Evolutionary conservation across 441 rosid species (phyloP), one percentile per base, ranked within the genome.

Genomic region (Biscutella auriculata): DNA sequence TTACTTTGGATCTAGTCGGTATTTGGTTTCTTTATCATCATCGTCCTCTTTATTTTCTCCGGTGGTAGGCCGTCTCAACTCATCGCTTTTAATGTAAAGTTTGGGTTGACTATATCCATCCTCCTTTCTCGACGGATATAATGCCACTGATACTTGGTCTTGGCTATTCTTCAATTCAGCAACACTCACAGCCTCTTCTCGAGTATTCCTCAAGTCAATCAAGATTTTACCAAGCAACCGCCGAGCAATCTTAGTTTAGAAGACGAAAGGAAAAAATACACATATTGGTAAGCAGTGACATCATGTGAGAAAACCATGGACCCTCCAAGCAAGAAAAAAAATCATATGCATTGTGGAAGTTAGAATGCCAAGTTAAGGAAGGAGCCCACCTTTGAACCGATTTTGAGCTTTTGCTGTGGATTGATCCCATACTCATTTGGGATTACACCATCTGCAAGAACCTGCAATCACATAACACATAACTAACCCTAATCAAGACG

Each of bases 331-430:
- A n/a, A n/a, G n/a, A n/a, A n/a, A n/a, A n/a, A n/a, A n/a, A n/a
- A n/a, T n/a, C n/a, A n/a, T n/a, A n/a, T n/a, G n/a, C n/a, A n/a
- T n/a, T n/a, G n/a, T n/a, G n/a, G n/a, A n/a, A n/a, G n/a, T n/a
- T n/a, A n/a, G n/a, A n/a, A n/a, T n/a, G n/a, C n/a, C n/a, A n/a
- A n/a, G n/a, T n/a, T n/a, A n/a, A n/a, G n/a, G n/a, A n/a, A n/a
- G n/a, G n/a, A n/a, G n/a, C n/a, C n/a, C n/a, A 94, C 97, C 99
- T 90, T 95, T 23, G 99, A 95, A 63, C 99, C 97, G 62, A 95
- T 91, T 77, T 91, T 91, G 72, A 95, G 75, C 78, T 92, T 91
- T 77, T 95, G 99, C 67, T 87, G 84, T 40, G 99, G 95, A 78
- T 95, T 91, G 61, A 95, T 85, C 49, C 99, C 99, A 66, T 95